Conservation (phyloP, 2,329 filamentous ascomycete species). For the Scedosporium apiospermum region DNA sequence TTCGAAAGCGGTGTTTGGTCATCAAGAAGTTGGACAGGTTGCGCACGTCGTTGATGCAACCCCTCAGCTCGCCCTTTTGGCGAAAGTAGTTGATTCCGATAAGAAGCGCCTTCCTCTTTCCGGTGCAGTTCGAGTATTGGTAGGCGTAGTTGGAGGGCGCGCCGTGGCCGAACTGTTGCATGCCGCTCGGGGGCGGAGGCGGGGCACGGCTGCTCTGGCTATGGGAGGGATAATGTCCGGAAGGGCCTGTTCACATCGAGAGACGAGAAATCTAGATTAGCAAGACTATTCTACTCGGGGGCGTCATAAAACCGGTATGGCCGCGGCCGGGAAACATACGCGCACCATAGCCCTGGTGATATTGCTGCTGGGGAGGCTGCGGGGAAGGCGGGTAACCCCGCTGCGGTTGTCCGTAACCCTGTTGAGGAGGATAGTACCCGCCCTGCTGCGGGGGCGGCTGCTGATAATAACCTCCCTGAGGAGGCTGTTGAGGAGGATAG, state of each 20-base stretch:
- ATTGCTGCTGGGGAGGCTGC: slow-evolving; percentile 4
- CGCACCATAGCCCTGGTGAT: background rate
- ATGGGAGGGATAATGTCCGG: background rate
- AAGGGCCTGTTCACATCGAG: background rate
- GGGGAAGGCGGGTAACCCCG: background rate
- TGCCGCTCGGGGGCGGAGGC: slow-evolving; percentile 53
- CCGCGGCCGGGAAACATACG: background rate
- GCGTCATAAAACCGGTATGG: background rate
- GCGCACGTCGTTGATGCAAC: slow-evolving; percentile 53
- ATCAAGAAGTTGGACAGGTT: slow-evolving; percentile 49
- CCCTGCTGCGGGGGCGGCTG: background rate
- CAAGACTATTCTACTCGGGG: too few relatives aligned
- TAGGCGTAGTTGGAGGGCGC: slow-evolving; percentile 75
- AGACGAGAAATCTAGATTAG: background rate
- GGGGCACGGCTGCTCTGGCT: slow-evolving; percentile 26
- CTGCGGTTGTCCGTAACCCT: background rate
- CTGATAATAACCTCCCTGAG: background rate
- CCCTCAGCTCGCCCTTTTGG: slow-evolving; percentile 44
- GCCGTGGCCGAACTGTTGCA: slow-evolving; percentile 69
- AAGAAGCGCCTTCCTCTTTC: slow-evolving; percentile 55
- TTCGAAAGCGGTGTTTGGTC: slow-evolving; percentile 42
- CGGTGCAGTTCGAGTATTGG: slow-evolving; percentile 87
- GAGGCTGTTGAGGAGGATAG: background rate
- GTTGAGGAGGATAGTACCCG: slow-evolving; percentile 2
- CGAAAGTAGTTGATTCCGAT: slow-evolving; percentile 55